phyloP scores from a whole-genome alignment of 257 asterid species.

The Hygrophila difformis region DNA sequence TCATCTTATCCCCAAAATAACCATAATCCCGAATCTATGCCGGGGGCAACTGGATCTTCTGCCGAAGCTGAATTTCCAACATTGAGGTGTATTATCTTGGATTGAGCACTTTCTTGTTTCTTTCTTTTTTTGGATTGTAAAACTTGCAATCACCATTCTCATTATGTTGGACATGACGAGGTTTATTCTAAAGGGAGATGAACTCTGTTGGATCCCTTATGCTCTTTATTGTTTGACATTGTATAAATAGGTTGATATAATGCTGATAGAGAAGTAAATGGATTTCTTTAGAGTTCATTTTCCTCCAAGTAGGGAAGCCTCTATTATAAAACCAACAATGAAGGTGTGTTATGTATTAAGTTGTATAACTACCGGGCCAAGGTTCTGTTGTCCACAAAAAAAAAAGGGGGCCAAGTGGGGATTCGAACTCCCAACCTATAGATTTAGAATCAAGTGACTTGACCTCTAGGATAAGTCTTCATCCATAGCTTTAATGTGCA shows the following conservation, averaged over 20 bases:
- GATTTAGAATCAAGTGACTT: too few relatives aligned
- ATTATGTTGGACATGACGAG: neutral
- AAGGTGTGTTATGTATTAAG: conserved; percentile 2
- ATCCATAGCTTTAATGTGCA: too few relatives aligned
- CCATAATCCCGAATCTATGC: conserved; percentile 55
- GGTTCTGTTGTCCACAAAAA: neutral
- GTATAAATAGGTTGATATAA: conserved; percentile 2
- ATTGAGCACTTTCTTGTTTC: neutral
- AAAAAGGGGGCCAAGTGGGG: too few relatives aligned
- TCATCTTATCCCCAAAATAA: conserved; percentile 81
- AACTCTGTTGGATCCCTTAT: conserved; percentile 1
- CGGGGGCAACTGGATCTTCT: conserved; percentile 71
- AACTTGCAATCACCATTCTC: too few relatives aligned
- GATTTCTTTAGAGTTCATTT: conserved; percentile 1
- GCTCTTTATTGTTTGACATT: conserved; percentile 8
- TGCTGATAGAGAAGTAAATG: neutral
- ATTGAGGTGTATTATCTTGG: conserved; percentile 47
- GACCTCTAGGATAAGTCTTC: too few relatives aligned
- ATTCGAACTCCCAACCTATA: too few relatives aligned
- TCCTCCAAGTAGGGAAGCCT: conserved; percentile 4
- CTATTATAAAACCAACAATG: neutral
- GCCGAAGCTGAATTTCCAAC: conserved; percentile 94
- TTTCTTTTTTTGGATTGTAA: neutral
- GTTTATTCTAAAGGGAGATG: neutral
- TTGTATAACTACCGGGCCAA: neutral